phyloP scores from a whole-genome alignment of 2,329 filamentous ascomycete genomes.

The Aspergillus puulaauensis region DNA sequence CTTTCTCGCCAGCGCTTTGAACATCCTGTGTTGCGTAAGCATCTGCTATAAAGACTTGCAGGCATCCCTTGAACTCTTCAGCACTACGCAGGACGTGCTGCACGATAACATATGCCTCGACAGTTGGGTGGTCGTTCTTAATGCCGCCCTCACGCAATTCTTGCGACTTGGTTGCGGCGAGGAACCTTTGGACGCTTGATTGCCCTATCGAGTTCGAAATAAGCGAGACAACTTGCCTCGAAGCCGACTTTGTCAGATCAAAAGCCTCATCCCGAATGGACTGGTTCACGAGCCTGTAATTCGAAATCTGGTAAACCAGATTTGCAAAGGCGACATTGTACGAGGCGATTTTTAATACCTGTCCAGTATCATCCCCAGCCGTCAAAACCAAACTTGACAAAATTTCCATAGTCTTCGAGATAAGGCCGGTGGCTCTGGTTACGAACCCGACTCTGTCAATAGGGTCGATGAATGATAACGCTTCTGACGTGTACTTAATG shows the following conservation, averaged over 20 bases:
- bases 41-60: constrained; percentile 46
- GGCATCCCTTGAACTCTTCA: constrained; percentile 29
- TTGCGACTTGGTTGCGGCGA: constrained; percentile 46
- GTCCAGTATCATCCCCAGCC: constrained; percentile 16
- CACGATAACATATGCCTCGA: constrained; percentile 50
- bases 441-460: constrained; percentile 53
- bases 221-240: constrained; percentile 36
- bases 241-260: constrained; percentile 32
- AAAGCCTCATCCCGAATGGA: constrained; percentile 24
- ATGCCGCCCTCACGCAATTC: constrained; percentile 50
- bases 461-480: constrained; percentile 54
- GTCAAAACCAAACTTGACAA: constrained; percentile 21
- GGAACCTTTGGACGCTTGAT: constrained; percentile 40
- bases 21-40: constrained; percentile 31
- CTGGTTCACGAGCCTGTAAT: constrained; percentile 30
- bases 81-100: constrained; percentile 42
- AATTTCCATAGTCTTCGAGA: constrained; percentile 42
- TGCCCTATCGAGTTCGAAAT: constrained; percentile 35
- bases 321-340: constrained; percentile 40
- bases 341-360: constrained; percentile 24
- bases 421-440: constrained; percentile 32
- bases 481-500: constrained; percentile 50
- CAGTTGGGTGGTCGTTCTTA: constrained; percentile 40
- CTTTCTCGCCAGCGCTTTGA: constrained; percentile 37
- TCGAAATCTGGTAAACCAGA: constrained; percentile 39